phyloP scores from a whole-genome alignment of 495 filamentous ascomycete species.

The Trichoderma asperelloides region DNA sequence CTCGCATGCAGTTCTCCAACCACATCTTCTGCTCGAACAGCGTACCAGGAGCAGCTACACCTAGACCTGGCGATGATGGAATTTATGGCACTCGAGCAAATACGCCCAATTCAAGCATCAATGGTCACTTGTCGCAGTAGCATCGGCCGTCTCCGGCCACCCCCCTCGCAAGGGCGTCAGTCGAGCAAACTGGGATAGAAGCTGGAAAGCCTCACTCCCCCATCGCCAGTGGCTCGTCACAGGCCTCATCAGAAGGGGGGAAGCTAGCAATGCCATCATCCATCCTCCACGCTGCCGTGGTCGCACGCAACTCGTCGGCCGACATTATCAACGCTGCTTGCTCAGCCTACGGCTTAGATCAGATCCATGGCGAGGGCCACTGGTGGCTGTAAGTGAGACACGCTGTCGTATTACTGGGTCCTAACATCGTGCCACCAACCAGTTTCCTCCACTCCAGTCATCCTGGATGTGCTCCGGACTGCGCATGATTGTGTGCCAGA shows the following conservation, averaged over 20 bases:
- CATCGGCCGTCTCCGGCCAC: neutral
- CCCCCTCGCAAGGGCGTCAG: neutral
- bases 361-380: neutral
- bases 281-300: neutral
- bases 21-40: too few species aligned
- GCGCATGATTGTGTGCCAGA: neutral
- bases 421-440: neutral
- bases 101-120: too few species aligned
- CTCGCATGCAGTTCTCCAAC: too few species aligned
- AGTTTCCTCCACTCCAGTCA: constrained; percentile 4
- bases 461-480: neutral
- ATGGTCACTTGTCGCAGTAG: too few species aligned
- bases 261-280: constrained; percentile 4
- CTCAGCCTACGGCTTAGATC: neutral
- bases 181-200: neutral
- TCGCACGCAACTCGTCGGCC: constrained; percentile 6
- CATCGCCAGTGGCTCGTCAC: neutral
- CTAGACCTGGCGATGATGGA: too few species aligned
- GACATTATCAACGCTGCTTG: neutral
- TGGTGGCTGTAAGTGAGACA: constrained; percentile 5
- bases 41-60: too few species aligned
- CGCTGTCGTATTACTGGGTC: neutral
- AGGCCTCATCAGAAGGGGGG: neutral
- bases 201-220: neutral
- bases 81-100: too few species aligned